Base-by-base conservation (phyloP, 225 moss, liverwort and hornwort genomes). In the Bryoerythrophyllum caledonicum region DNA sequence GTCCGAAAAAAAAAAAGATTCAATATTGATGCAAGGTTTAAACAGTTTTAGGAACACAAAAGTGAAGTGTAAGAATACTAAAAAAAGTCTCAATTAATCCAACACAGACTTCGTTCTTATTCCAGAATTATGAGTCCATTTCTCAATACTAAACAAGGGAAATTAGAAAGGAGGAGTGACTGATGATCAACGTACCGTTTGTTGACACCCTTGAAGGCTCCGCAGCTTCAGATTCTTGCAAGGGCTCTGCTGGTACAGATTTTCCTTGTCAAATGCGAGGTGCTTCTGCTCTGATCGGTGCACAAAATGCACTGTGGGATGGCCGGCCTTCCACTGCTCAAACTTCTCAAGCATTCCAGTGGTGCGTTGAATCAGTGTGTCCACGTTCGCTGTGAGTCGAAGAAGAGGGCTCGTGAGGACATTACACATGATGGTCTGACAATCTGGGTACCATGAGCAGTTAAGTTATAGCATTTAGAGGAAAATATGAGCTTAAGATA, bases 331-430 rank as follows among this genome's bases (percentile, higher is more conserved):
- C 79, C 79, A 79, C 41, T 60, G 61, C 48, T 74, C 79, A 43
- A 79, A 79, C 52, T 60, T 79, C 53, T 74, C 74, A 4, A 79
- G 74, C 79, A 79, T 79, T 26, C 67, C 74, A 55, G 74, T 68
- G 60, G 79, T 54, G 51, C 74, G 79, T 37, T 52, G 58, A 27
- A 79, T 79, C 60, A 73, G 21, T 7, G 61, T 73, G 14, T 79
- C 79, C 10, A 79, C 79, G 20, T 79, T 62, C 35, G 60, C 66
- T 73, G 65, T 73, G 58, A 73, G 66, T 58, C 79, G 79, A 73
- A 74, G 60, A 9, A 79, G 41, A 16, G 79, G 79, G 4, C 61
- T 60, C 60, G 44, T 68, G 41, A 79, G 60, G 60, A 73, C 53
- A 40, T 23, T 12, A 19, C 23, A 62, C 61, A n/a, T 54, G n/a